Percentiles rank a stretch among this genome's conserved stretches.
These are phyloP conservation scores for Fusarium globosum DNA, from an alignment of 2,329 filamentous ascomycete genomes.

Conservation along the genomic window DNA sequence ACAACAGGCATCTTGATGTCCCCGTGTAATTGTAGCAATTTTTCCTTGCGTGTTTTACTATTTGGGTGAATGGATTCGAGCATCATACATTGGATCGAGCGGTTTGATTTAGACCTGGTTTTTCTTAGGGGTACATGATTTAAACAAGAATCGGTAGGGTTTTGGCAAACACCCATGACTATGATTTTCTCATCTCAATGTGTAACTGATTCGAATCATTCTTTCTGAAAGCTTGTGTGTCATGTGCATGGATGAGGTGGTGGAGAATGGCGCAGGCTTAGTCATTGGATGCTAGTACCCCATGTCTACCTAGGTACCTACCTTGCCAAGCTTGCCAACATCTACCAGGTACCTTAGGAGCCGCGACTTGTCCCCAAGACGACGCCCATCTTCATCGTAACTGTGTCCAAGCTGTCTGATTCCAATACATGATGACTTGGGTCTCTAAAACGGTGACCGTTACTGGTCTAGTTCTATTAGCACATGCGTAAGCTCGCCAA, in stretches of 20 bases:
- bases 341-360: background rate
- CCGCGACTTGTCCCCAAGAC: conserved; percentile 40
- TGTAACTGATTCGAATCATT: background rate
- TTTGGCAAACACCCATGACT: background rate
- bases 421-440: conserved; percentile 69
- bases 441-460: conserved; percentile 76
- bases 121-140: conserved; percentile 9
- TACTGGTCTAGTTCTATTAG: conserved; percentile 81
- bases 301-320: conserved; percentile 20
- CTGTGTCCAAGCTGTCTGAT: conserved; percentile 6
- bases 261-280: conserved; percentile 27
- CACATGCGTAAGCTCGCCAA: conserved; percentile 78
- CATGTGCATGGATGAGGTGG: conserved; percentile 1
- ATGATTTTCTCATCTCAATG: background rate
- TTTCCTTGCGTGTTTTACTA: conserved; percentile 16
- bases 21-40: conserved; percentile 5
- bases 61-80: conserved; percentile 5
- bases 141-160: background rate
- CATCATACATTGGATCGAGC: conserved; percentile 24
- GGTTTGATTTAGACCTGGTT: conserved; percentile 22
- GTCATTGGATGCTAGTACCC: conserved; percentile 30
- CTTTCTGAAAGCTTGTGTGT: background rate
- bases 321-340: conserved; percentile 2
- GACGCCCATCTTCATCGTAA: conserved; percentile 7
- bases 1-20: background rate